phyloP scores from a whole-genome alignment of 805 yeast genomes.

The Candida boidinii region DNA sequence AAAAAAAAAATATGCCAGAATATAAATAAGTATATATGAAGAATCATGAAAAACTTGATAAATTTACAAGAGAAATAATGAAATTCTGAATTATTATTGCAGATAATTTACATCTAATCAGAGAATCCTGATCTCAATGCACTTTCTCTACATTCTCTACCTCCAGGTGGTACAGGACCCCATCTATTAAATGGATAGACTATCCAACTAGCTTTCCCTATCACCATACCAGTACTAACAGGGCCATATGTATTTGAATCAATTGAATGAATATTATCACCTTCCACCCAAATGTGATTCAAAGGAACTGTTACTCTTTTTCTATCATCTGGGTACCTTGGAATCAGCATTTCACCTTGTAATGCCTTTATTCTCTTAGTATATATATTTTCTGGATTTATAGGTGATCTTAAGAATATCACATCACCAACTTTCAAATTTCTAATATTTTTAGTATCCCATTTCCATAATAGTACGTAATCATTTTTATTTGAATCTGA shows the following conservation, averaged over 20 bases:
- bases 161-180: slow-evolving; percentile 43
- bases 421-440: slow-evolving; percentile 58
- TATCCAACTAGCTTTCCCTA: slow-evolving; percentile 65
- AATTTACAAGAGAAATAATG: no score
- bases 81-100: neutral
- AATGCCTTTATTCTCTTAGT: slow-evolving; percentile 74
- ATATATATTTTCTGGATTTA: slow-evolving; percentile 65
- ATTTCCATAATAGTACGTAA: slow-evolving; percentile 65
- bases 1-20: no score
- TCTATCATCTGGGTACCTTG: slow-evolving; percentile 63
- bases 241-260: slow-evolving; percentile 91
- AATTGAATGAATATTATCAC: slow-evolving; percentile 77
- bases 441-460: slow-evolving; percentile 37
- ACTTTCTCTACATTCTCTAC: slow-evolving; percentile 38
- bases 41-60: slow-evolving; percentile 1
- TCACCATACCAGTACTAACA: slow-evolving; percentile 66
- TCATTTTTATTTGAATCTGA: slow-evolving; percentile 37
- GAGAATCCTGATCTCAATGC: slow-evolving; percentile 10
- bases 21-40: slow-evolving; percentile 1
- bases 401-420: slow-evolving; percentile 69
- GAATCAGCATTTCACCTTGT: slow-evolving; percentile 59
- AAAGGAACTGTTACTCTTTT: slow-evolving; percentile 55
- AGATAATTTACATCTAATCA: neutral
- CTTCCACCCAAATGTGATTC: slow-evolving; percentile 90
- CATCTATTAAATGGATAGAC: slow-evolving; percentile 62